A percentile compares a stretch with the other conserved stretches of the same genome.
These are phyloP conservation scores for Diplodia corticola DNA, from an alignment of 2,329 filamentous ascomycete genomes.

Conservation along the genomic window DNA sequence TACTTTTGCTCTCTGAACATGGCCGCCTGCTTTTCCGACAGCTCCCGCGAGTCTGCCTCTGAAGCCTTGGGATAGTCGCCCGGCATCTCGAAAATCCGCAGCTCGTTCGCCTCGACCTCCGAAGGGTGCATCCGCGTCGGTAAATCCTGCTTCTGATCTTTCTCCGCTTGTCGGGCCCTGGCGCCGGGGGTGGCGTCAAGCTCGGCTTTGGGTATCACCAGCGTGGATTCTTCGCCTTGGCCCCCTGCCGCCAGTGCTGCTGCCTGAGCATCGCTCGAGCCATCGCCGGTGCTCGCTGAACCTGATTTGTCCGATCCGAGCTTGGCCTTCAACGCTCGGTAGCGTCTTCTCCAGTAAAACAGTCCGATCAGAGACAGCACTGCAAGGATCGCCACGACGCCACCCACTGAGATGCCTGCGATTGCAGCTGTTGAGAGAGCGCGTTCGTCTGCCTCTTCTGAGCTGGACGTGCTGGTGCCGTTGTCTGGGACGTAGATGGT, in stretches of 20 bases:
- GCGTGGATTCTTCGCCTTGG: slow-evolving; percentile 24
- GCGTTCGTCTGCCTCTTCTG: background rate
- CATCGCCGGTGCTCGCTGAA: slow-evolving; percentile 1
- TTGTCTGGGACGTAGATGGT: slow-evolving; percentile 34
- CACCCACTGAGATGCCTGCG: slow-evolving; percentile 47
- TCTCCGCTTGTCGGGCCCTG: background rate
- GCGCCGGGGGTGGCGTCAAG: slow-evolving; percentile 28
- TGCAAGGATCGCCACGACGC: slow-evolving; percentile 37
- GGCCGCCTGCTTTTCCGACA: slow-evolving; percentile 52
- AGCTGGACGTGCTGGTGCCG: background rate
- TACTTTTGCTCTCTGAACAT: slow-evolving; percentile 46
- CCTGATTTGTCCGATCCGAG: slow-evolving; percentile 25
- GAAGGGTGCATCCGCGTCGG: slow-evolving; percentile 2
- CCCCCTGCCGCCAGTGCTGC: background rate
- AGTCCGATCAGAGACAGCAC: slow-evolving; percentile 31
- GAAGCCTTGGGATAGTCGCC: slow-evolving; percentile 58
- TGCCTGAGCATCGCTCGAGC: slow-evolving; percentile 4
- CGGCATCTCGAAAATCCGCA: slow-evolving; percentile 51
- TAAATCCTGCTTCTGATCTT: background rate
- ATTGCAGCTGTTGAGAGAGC: slow-evolving; percentile 39
- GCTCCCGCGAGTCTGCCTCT: slow-evolving; percentile 49
- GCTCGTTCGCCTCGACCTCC: slow-evolving; percentile 41
- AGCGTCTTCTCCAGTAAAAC: slow-evolving; percentile 35
- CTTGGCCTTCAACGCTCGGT: slow-evolving; percentile 9
- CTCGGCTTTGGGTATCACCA: slow-evolving; percentile 50